Evolutionary conservation across 306 rosid genomes (phyloP), one percentile per base, ranked within the genome.

Genomic region (Prinsepia uniflora): DNA sequence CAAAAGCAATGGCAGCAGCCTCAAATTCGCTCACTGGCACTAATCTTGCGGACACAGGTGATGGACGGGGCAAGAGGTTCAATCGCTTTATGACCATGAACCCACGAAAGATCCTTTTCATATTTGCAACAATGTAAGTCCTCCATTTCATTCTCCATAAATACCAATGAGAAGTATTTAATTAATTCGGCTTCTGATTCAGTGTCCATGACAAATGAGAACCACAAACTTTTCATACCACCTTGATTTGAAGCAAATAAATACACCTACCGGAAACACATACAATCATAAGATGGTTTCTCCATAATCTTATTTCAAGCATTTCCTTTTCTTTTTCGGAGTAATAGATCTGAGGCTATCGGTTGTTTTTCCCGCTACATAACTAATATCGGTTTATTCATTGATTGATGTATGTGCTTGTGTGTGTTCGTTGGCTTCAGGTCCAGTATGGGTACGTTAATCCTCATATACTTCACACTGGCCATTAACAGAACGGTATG

Each of bases 401-500:
- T 2, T 54, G 3, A 7, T 20, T 70, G 7, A 68, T 55, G 4
- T 11, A 70, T 41, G 73, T 14, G 34, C 6, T 54, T 20, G 53
- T 42, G 53, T 42, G 41, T 41, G 10, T 12, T 71, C 66, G 66
- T 48, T 53, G 65, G 65, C 50, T 57, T 46, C 61, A 75, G 78
- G 78, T 75, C 78, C 10, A 67, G 78, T 57, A 36, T 75, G 59
- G 78, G 78, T 6, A 75, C 78, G 6, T 65, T 66, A 19, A 57
- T 75, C 56, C 71, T 75, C 60, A 75, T 75, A 75, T 75, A 56
- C 68, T 75, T 67, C 61, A 75, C 78, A 2, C 72, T 75, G 42
- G 73, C 78, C 58, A 75, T 75, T 39, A 75, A 75, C 18, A 68
- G 67, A 67, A 67, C 73, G 47, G 67, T 7, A 42, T 75, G 66